Percentiles rank a stretch among this genome's conserved stretches.
These are phyloP conservation scores for Kwoniella bestiolae DNA, from an alignment of 768 basidiomycete species.

Conservation along the genomic window DNA sequence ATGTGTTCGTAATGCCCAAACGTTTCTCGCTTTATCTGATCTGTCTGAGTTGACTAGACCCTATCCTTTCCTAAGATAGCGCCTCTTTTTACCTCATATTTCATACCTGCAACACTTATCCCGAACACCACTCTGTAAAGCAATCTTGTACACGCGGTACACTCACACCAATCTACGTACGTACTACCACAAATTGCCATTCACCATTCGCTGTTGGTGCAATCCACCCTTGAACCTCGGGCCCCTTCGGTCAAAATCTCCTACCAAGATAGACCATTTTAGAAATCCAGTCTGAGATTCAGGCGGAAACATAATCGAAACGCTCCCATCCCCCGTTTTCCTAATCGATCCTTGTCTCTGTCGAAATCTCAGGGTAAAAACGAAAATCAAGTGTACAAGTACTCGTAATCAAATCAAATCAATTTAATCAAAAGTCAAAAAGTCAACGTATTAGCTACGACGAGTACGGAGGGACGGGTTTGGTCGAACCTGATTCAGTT, in stretches of 20 bases:
- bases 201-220: no score
- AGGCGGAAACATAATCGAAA: no score
- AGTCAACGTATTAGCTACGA: background rate
- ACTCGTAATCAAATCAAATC: no score
- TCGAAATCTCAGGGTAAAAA: conserved; percentile 2
- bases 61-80: background rate
- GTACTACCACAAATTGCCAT: no score
- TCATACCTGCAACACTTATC: background rate
- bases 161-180: background rate
- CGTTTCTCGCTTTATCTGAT: no score
- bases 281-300: background rate
- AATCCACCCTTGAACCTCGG: no score
- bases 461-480: background rate
- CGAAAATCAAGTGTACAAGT: no score
- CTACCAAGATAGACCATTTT: no score
- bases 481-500: conserved; percentile 11
- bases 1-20: no score
- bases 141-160: background rate
- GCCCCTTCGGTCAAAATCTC: background rate
- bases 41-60: background rate
- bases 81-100: background rate
- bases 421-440: background rate
- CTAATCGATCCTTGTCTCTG: no score
- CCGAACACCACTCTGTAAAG: background rate
- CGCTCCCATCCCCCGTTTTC: no score